phyloP scores from a whole-genome alignment of 495 filamentous ascomycete species.

The Xylaria telfairii region DNA sequence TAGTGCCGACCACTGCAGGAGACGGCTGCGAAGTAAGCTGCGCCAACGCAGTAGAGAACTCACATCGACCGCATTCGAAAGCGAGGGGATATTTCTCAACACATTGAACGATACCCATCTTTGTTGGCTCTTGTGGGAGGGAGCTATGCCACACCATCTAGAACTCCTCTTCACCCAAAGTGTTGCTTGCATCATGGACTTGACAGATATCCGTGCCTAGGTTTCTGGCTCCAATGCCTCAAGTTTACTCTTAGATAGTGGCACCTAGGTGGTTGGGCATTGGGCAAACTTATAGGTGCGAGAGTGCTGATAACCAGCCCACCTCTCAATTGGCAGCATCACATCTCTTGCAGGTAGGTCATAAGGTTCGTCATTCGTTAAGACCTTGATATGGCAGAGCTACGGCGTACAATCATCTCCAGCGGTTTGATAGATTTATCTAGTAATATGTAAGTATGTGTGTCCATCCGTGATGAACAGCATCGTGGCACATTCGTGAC shows the following conservation, averaged over 20 bases:
- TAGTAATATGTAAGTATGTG: neutral
- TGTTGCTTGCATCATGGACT: neutral
- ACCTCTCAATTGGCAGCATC: conserved; percentile 18
- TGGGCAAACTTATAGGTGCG: conserved; percentile 6
- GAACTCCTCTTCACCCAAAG: neutral
- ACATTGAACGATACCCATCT: neutral
- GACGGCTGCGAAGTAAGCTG: conserved; percentile 14
- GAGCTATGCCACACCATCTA: neutral
- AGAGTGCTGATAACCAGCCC: neutral
- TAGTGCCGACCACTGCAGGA: conserved; percentile 22
- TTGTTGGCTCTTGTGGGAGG: conserved; percentile 5
- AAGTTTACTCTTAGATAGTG: neutral
- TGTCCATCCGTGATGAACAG: conserved; percentile 20
- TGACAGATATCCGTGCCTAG: neutral
- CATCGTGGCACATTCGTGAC: conserved; percentile 23
- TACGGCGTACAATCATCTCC: neutral
- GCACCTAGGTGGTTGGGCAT: neutral
- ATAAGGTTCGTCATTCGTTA: conserved; percentile 9
- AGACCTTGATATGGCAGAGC: neutral
- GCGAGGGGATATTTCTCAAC: neutral
- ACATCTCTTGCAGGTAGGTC: conserved; percentile 17
- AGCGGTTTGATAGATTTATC: neutral
- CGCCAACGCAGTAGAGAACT: neutral
- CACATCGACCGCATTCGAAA: neutral
- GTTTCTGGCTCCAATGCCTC: conserved; percentile 15